Conservation (phyloP, 2,329 filamentous ascomycete species). For the Rosellinia necatrix region DNA sequence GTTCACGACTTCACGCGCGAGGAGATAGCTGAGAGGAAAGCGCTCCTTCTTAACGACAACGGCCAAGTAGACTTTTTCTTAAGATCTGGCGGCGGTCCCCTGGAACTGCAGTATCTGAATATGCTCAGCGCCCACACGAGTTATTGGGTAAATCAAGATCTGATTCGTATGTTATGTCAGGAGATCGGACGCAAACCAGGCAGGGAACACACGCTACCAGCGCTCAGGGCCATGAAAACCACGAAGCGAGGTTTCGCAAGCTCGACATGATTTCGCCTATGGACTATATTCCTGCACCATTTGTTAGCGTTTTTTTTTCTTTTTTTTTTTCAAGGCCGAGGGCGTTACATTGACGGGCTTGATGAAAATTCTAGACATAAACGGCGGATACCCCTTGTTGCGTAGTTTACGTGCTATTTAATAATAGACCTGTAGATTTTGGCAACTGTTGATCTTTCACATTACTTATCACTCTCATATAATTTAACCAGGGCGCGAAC, state of each 20-base stretch:
- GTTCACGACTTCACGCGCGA: slow-evolving; percentile 94
- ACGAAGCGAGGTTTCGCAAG: slow-evolving; percentile 45
- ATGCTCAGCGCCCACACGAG: slow-evolving; percentile 96
- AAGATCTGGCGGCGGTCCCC: slow-evolving; percentile 78
- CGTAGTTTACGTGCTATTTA: background rate
- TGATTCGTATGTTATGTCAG: slow-evolving; percentile 86
- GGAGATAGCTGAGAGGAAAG: slow-evolving; percentile 88
- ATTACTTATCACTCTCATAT: background rate
- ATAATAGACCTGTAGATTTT: background rate
- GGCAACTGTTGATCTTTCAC: background rate
- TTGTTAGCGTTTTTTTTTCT: slow-evolving; percentile 14
- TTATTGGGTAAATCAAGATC: slow-evolving; percentile 88
- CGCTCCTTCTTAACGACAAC: slow-evolving; percentile 89
- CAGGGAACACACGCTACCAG: slow-evolving; percentile 59
- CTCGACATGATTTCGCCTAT: slow-evolving; percentile 18
- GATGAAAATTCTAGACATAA: slow-evolving; percentile 22
- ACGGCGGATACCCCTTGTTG: slow-evolving; percentile 31
- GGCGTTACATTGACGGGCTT: background rate
- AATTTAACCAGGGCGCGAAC: too few species aligned
- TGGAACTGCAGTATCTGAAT: slow-evolving; percentile 95
- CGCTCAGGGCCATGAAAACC: slow-evolving; percentile 63
- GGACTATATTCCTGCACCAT: background rate
- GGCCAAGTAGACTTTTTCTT: slow-evolving; percentile 93
- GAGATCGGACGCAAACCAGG: slow-evolving; percentile 82
- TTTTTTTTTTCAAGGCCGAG: background rate